These are phyloP conservation scores for Trichoderma oligosporum DNA, from an alignment of 2,329 filamentous ascomycete species.

Conservation along the genomic window DNA sequence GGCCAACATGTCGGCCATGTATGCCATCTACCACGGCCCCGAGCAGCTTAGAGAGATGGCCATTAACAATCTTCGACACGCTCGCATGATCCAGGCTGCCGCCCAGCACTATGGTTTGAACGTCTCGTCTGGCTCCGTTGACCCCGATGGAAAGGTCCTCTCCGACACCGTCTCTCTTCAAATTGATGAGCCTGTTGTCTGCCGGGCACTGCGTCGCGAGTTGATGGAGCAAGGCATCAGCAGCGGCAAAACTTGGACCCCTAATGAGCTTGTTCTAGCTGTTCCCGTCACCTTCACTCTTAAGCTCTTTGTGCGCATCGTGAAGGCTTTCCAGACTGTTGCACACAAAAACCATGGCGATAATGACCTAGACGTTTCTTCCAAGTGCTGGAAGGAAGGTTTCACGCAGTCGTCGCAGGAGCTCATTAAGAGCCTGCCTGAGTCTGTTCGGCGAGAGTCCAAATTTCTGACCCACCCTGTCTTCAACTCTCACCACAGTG, in stretches of 20 bases:
- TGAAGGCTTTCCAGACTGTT: constrained; percentile 28
- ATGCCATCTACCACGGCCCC: constrained; percentile 90
- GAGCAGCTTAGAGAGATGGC: constrained; percentile 79
- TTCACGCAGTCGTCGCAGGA: constrained; percentile 36
- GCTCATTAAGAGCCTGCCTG: constrained; percentile 45
- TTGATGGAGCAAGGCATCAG: constrained; percentile 62
- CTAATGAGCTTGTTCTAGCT: constrained; percentile 28
- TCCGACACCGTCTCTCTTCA: constrained; percentile 81
- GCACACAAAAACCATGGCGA: constrained; percentile 28
- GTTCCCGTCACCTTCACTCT: constrained; percentile 28
- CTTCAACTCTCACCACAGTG: constrained; percentile 92
- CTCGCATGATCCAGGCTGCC: constrained; percentile 64
- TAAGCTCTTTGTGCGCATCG: constrained; percentile 23
- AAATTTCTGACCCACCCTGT: constrained; percentile 82
- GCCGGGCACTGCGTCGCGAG: constrained; percentile 29
- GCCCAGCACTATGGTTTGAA: constrained; percentile 61
- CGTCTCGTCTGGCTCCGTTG: constrained; percentile 55
- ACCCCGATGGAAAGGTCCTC: constrained; percentile 53
- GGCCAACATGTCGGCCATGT: constrained; percentile 94
- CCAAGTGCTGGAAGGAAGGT: constrained; percentile 40
- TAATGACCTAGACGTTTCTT: constrained; percentile 29
- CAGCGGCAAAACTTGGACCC: constrained; percentile 58
- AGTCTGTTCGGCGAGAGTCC: constrained; percentile 64
- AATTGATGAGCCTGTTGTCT: constrained; percentile 27
- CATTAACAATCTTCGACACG: constrained; percentile 67